phyloP scores from a whole-genome alignment of 768 basidiomycete genomes.

The Psilocybe azurescens region DNA sequence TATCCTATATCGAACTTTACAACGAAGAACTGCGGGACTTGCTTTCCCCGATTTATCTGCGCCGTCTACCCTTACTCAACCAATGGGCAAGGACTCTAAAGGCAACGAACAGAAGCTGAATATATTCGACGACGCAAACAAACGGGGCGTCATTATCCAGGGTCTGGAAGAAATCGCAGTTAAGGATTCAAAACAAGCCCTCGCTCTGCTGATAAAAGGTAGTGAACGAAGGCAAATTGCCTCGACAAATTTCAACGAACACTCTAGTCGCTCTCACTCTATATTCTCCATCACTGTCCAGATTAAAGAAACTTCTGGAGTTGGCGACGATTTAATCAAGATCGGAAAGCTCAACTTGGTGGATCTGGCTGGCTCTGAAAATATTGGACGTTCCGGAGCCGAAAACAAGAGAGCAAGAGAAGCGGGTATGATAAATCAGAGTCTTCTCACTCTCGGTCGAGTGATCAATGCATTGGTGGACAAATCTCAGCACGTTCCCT shows the following conservation, averaged over 20 bases:
- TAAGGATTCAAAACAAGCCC: slow-evolving; percentile 80
- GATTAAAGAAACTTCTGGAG: slow-evolving; percentile 77
- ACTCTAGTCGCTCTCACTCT: slow-evolving; percentile 96
- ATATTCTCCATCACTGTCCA: slow-evolving; percentile 97
- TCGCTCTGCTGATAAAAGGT: slow-evolving; percentile 86
- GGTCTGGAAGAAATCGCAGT: slow-evolving; percentile 92
- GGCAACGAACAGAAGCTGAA: slow-evolving; percentile 63
- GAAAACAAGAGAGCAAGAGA: slow-evolving; percentile 95
- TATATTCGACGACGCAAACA: slow-evolving; percentile 91
- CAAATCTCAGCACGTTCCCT: slow-evolving; percentile 89
- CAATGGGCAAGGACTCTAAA: slow-evolving; percentile 74
- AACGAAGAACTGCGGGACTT: slow-evolving; percentile 98
- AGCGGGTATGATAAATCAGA: slow-evolving; percentile 99
- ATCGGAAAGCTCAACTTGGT: slow-evolving; percentile 97
- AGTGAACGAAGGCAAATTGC: slow-evolving; percentile 92
- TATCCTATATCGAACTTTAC: slow-evolving; percentile 95
- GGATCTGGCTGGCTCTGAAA: slow-evolving; percentile 96
- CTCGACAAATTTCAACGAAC: slow-evolving; percentile 97
- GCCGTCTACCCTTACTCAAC: slow-evolving; percentile 70
- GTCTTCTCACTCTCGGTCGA: slow-evolving; percentile 92
- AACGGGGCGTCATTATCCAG: slow-evolving; percentile 91
- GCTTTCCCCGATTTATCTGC: slow-evolving; percentile 77
- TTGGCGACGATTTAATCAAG: slow-evolving; percentile 88
- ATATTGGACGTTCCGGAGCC: slow-evolving; percentile 94
- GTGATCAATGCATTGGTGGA: slow-evolving; percentile 98